Conservation (phyloP, 176 grass and related monocot genomes). For the Rhynchospora pubera region DNA sequence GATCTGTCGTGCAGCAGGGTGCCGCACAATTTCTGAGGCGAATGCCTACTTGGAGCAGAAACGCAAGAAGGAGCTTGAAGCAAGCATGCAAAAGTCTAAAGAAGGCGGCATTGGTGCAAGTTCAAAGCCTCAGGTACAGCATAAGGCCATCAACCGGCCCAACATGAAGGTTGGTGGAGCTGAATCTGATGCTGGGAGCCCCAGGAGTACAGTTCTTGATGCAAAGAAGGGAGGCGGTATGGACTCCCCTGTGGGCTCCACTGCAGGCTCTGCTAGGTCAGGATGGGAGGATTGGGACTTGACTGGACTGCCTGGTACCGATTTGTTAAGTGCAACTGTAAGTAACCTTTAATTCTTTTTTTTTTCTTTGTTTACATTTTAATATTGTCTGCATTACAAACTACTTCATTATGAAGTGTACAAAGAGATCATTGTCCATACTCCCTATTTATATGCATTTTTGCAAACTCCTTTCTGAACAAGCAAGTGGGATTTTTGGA, state of each 20-base stretch:
- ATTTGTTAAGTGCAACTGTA: constrained; percentile 74
- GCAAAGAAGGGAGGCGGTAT: constrained; percentile 48
- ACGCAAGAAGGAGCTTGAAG: constrained; percentile 55
- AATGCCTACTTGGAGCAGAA: constrained; percentile 84
- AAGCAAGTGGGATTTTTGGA: neutral
- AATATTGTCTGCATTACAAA: neutral
- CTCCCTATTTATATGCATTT: neutral
- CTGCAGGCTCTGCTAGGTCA: constrained; percentile 31
- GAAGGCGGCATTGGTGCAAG: constrained; percentile 38
- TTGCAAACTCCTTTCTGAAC: neutral
- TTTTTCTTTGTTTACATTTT: neutral
- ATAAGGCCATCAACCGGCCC: constrained; percentile 43
- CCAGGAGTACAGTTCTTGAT: constrained; percentile 39
- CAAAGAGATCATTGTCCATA: neutral
- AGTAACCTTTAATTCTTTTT: constrained; percentile 23
- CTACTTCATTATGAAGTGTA: neutral
- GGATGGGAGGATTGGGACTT: constrained; percentile 92
- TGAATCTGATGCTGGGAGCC: constrained; percentile 23
- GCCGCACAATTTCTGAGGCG: constrained; percentile 68
- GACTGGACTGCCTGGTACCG: constrained; percentile 72
- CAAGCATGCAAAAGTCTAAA: constrained; percentile 55
- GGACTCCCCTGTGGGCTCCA: constrained; percentile 44
- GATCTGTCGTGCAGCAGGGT: constrained; percentile 84
- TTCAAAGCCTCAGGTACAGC: constrained; percentile 46
- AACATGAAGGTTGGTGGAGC: constrained; percentile 54